Base-by-base conservation (phyloP, 352 stramenopile genomes). In the Pythium grandisporangium region DNA sequence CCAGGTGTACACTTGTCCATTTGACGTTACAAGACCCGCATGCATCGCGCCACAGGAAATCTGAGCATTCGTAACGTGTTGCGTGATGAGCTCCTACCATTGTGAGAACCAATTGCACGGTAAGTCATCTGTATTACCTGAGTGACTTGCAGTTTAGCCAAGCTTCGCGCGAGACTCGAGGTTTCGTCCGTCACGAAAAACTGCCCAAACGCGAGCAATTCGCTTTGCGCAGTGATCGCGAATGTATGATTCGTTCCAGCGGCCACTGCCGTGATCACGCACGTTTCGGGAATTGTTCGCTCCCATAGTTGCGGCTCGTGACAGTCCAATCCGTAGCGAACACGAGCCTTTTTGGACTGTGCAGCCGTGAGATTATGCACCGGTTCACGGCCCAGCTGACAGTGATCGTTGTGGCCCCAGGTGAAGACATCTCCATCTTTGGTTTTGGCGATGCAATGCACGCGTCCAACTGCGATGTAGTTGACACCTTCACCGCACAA, bases 331-430 rank as follows among this genome's bases (percentile, higher is more conserved):
- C 75, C 76, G 29, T 89, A 80, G 5, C 71, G 66, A 5, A 76
- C 61, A 6, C 55, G 61, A 1, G 75, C 58, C 45, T 85, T 85
- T 42, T 64, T 84, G 12, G 60, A 61, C 29, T 71, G 51, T 0
- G 64, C 55, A 12, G 76, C 66, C 1, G 65, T 63, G 3, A 90
- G 29, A 42, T 70, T 73, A 38, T 92, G 76, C 0, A 63, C 38
- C 10, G 71, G 65, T 36, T 91, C 78, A 12, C 73, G 59, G 5
- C 78, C 78, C 3, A 90, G 47, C 34, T 92, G 79, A 23, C 72
- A 87, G 47, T 89, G 79, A 39, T 88, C 72, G 36, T 90, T 92
- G 16, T 88, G 74, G 6, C 79, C 79, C 79, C 79, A 92, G 16
- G 79, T 85, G 42, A 82, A 92, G 3, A 90, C 70, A 39, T 90